phyloP scores from a whole-genome alignment of 495 filamentous ascomycete genomes.

The Trichoderma erinaceum region DNA sequence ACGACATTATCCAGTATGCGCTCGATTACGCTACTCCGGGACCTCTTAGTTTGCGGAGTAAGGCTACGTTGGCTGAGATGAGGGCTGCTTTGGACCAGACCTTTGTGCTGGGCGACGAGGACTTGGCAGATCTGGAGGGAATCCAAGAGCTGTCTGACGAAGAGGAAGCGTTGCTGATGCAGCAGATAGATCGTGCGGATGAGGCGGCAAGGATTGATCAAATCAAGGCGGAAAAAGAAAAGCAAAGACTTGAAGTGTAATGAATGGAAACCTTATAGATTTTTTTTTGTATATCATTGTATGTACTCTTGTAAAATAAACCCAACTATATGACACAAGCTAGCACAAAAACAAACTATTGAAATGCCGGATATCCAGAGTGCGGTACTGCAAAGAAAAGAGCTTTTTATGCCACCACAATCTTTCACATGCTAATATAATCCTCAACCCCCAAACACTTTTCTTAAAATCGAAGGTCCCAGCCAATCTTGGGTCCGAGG shows the following conservation, averaged over 20 bases:
- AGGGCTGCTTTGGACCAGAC: constrained; percentile 27
- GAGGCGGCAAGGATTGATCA: background rate
- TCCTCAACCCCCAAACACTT: background rate
- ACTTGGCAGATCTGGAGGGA: constrained; percentile 23
- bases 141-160: constrained; percentile 22
- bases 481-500: constrained; percentile 86
- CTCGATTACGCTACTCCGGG: constrained; percentile 21
- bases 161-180: constrained; percentile 18
- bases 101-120: constrained; percentile 36
- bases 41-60: constrained; percentile 20
- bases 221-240: background rate
- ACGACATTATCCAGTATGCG: constrained; percentile 6
- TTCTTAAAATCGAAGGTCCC: constrained; percentile 77
- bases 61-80: constrained; percentile 32
- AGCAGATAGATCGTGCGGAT: background rate
- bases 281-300: constrained; percentile 9
- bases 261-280: background rate
- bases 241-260: background rate
- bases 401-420: background rate
- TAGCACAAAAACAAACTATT: background rate
- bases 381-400: background rate
- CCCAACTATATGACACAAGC: background rate
- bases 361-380: constrained; percentile 1
- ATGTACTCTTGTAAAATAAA: constrained; percentile 13
- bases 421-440: background rate